Conservation (phyloP, 176 grass and related monocot species). For the Thinopyrum elongatum region DNA sequence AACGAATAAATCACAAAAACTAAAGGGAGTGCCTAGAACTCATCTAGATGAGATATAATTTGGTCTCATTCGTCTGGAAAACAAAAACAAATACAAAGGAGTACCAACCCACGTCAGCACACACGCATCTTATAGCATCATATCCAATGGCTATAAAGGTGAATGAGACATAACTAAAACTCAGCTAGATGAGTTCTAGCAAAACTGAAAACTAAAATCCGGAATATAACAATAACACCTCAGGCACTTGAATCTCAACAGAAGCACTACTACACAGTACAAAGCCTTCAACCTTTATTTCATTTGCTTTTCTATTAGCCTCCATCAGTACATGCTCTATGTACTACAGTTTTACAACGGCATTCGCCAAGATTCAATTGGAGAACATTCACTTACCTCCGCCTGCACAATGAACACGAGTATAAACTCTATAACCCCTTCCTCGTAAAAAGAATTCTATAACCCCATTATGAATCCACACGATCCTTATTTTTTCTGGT, state of each 20-base stretch:
- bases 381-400: slow-evolving; percentile 14
- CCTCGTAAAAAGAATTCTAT: slow-evolving; percentile 31
- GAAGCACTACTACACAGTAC: neutral
- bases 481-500: slow-evolving; percentile 36
- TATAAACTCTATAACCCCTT: slow-evolving; percentile 50
- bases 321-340: slow-evolving; percentile 13
- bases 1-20: neutral
- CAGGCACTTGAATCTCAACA: neutral
- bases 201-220: no score
- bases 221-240: neutral
- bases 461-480: slow-evolving; percentile 36
- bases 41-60: no score
- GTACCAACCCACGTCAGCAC: no score
- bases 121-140: no score
- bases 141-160: no score
- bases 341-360: slow-evolving; percentile 31
- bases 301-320: neutral
- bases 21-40: no score
- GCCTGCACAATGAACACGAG: slow-evolving; percentile 46
- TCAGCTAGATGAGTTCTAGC: no score
- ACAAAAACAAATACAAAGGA: no score
- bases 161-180: no score
- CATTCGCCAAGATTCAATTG: slow-evolving; percentile 30
- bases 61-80: no score
- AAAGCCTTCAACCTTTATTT: slow-evolving; percentile 32